Evolutionary conservation across 192 early-diverging fungal species (phyloP).

Genomic region (Backusella liffmaniae): DNA sequence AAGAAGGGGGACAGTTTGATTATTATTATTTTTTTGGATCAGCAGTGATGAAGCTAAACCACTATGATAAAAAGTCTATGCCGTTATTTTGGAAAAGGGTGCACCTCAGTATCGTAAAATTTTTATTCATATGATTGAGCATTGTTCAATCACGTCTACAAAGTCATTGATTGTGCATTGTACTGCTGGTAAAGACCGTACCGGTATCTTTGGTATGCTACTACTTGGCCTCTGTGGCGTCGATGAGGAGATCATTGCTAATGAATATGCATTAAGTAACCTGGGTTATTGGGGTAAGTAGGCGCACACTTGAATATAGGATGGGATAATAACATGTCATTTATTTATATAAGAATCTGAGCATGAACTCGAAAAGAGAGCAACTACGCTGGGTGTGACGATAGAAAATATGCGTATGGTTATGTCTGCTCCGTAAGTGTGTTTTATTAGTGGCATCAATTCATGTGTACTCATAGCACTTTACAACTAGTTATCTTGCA

Average conservation of each 20-base stretch:
- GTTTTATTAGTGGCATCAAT: neutral
- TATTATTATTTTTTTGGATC: neutral
- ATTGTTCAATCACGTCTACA: conserved; percentile 26
- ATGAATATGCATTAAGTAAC: conserved; percentile 66
- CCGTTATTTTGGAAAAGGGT: conserved; percentile 45
- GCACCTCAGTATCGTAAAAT: conserved; percentile 40
- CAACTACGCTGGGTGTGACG: conserved; percentile 9
- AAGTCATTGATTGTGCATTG: conserved; percentile 64
- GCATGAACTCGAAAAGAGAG: conserved; percentile 26
- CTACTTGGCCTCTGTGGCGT: conserved; percentile 61
- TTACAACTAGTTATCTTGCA: conserved; percentile 19
- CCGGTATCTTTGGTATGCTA: conserved; percentile 59
- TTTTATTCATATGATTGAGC: conserved; percentile 45
- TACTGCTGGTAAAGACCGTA: conserved; percentile 72
- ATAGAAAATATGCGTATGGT: conserved; percentile 36
- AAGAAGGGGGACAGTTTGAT: neutral
- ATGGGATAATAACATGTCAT: neutral
- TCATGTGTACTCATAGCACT: neutral
- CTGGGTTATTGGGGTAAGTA: conserved; percentile 38
- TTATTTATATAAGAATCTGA: conserved; percentile 16
- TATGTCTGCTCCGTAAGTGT: conserved; percentile 33
- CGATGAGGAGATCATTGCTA: conserved; percentile 63
- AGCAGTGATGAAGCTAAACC: neutral
- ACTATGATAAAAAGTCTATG: conserved; percentile 32
- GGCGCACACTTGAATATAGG: neutral